A percentile compares a stretch with the other conserved stretches of the same genome.
Evolutionary conservation across 441 rosid species (phyloP).

Genomic region (Adansonia rubrostipa): DNA sequence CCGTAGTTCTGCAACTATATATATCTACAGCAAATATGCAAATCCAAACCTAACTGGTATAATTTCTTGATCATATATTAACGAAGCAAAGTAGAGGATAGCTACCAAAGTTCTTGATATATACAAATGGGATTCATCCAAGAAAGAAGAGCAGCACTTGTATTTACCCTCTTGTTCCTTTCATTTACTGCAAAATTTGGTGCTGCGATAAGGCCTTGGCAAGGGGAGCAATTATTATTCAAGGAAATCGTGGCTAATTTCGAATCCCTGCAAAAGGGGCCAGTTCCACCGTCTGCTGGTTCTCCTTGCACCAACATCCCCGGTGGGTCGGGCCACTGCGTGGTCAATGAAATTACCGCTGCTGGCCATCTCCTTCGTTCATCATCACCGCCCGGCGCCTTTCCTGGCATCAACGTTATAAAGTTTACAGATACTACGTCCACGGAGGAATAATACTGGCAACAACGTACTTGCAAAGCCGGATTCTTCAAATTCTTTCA

Average conservation of each 20-base stretch:
- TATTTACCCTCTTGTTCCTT: slow-evolving; percentile 20
- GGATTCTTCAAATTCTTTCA: neutral
- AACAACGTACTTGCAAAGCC: neutral
- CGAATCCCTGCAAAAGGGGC: slow-evolving; percentile 29
- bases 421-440: neutral
- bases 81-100: neutral
- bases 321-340: slow-evolving; percentile 26
- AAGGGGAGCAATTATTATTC: slow-evolving; percentile 18
- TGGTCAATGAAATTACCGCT: slow-evolving; percentile 26
- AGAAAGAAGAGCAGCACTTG: neutral
- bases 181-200: neutral
- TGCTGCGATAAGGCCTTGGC: slow-evolving; percentile 34
- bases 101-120: neutral
- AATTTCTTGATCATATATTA: neutral
- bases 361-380: slow-evolving; percentile 27
- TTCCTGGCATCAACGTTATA: neutral
- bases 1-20: neutral
- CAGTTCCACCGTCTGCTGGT: slow-evolving; percentile 31
- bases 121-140: slow-evolving; percentile 27
- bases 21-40: neutral
- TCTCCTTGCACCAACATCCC: slow-evolving; percentile 35
- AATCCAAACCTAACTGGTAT: neutral
- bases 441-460: neutral
- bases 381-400: neutral
- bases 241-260: slow-evolving; percentile 19